Percentiles rank a stretch among this genome's conserved stretches.
Conservation (phyloP, 176 grass and related monocot genomes). For the Areca catechu region DNA sequence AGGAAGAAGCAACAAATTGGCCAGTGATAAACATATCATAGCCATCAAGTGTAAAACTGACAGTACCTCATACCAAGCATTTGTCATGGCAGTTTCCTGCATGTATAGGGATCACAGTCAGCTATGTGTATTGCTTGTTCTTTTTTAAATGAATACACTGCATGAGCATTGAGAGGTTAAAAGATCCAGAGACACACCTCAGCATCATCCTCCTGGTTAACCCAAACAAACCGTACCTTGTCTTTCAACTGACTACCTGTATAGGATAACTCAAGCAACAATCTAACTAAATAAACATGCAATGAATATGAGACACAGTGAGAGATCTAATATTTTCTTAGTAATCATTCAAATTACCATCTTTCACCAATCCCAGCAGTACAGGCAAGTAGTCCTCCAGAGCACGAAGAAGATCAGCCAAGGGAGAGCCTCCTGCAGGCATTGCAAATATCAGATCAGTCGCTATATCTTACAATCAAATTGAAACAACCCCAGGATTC, state of each 20-base stretch:
- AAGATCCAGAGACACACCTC: conserved; percentile 36
- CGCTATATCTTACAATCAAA: too few species aligned
- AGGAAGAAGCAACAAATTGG: conserved; percentile 71
- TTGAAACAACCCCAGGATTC: too few species aligned
- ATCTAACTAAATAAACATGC: conserved; percentile 4
- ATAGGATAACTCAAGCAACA: neutral
- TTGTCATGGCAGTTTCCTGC: conserved; percentile 65
- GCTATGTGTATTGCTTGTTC: neutral
- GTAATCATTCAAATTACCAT: conserved; percentile 39
- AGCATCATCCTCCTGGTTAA: conserved; percentile 81
- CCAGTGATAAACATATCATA: conserved; percentile 56
- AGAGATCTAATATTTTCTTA: neutral
- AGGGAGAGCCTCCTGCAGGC: conserved; percentile 38
- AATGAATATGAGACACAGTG: too few species aligned
- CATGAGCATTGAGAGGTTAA: conserved; percentile 1
- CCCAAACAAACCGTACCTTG: conserved; percentile 70
- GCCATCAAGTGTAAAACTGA: conserved; percentile 77
- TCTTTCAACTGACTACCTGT: conserved; percentile 50
- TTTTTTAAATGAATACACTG: neutral
- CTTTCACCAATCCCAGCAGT: conserved; percentile 57
- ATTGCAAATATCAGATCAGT: neutral
- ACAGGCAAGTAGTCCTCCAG: conserved; percentile 67
- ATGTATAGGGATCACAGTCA: conserved; percentile 5
- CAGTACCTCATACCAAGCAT: conserved; percentile 87
- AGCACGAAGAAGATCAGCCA: conserved; percentile 51